A percentile compares a stretch with the other conserved stretches of the same genome.
phyloP scores from a whole-genome alignment of 306 rosid species.

The Rosa lucieae region DNA sequence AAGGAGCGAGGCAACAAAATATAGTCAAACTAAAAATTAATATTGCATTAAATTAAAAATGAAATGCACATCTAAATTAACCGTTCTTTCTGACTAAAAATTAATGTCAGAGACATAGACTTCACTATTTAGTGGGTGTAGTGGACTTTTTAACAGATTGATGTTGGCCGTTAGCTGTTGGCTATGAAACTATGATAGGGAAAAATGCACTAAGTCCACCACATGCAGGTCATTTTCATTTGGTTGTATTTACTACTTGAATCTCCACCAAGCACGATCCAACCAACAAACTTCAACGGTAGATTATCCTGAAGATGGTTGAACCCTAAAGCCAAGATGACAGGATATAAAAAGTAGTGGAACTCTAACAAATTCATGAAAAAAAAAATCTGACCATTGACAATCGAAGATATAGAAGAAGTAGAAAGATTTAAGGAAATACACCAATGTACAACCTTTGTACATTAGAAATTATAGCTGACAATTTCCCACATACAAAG shows the following conservation, averaged over 20 bases:
- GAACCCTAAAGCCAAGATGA: neutral
- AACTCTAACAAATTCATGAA: neutral
- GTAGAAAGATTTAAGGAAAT: neutral
- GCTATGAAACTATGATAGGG: neutral
- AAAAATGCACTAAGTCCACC: neutral
- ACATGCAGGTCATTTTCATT: neutral
- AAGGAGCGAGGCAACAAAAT: neutral
- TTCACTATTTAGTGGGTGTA: neutral
- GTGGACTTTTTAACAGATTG: neutral
- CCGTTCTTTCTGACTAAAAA: conserved; percentile 1
- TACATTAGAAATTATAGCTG: neutral
- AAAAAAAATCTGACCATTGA: neutral
- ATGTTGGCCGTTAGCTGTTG: conserved; percentile 3
- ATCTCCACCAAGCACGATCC: neutral
- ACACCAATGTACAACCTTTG: neutral
- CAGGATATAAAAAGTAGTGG: neutral
- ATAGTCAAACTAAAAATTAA: neutral
- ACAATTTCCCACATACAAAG: neutral
- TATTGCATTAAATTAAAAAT: neutral
- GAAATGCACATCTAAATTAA: neutral
- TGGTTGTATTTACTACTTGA: neutral
- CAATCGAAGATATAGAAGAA: neutral
- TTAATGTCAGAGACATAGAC: conserved; percentile 7
- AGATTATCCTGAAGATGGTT: neutral
- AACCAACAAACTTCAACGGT: conserved; percentile 1